Evolutionary conservation across 139 green algal species (phyloP).

Genomic region (Chlamydomonas asymmetrica): DNA sequence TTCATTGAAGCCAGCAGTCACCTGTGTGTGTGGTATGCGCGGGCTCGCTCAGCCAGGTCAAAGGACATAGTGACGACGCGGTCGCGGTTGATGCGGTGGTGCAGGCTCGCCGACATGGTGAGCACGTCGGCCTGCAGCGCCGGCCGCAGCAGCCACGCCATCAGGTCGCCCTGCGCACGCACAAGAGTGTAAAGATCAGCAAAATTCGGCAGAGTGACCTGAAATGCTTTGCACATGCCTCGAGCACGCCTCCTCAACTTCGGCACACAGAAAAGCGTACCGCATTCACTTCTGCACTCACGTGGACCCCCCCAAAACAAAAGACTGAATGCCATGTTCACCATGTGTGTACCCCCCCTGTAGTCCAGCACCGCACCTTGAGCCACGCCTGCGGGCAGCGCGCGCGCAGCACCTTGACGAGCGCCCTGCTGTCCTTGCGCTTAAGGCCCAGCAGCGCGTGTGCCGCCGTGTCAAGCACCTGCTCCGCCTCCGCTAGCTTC

Average conservation of each 20-base stretch:
- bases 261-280: too few species aligned
- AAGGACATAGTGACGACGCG: constrained; percentile 37
- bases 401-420: constrained; percentile 31
- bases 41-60: constrained; percentile 32
- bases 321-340: too few species aligned
- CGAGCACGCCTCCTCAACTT: background rate
- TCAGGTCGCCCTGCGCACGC: constrained; percentile 51
- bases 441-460: constrained; percentile 28
- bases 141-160: constrained; percentile 23
- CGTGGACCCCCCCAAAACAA: too few species aligned
- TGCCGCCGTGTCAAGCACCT: constrained; percentile 42
- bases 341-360: too few species aligned
- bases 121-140: constrained; percentile 22
- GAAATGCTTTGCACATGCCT: constrained; percentile 5
- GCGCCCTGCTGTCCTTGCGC: constrained; percentile 14
- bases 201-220: background rate
- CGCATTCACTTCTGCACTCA: too few species aligned
- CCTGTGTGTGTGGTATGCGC: constrained; percentile 1
- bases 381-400: background rate
- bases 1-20: too few species aligned
- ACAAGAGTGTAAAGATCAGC: constrained; percentile 6
- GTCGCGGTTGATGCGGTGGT: constrained; percentile 39
- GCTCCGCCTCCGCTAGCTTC: constrained; percentile 39
- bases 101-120: constrained; percentile 7
- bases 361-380: constrained; percentile 6